Evolutionary conservation across 805 yeast species (phyloP).

Genomic region (Schwanniomyces polymorphus): DNA sequence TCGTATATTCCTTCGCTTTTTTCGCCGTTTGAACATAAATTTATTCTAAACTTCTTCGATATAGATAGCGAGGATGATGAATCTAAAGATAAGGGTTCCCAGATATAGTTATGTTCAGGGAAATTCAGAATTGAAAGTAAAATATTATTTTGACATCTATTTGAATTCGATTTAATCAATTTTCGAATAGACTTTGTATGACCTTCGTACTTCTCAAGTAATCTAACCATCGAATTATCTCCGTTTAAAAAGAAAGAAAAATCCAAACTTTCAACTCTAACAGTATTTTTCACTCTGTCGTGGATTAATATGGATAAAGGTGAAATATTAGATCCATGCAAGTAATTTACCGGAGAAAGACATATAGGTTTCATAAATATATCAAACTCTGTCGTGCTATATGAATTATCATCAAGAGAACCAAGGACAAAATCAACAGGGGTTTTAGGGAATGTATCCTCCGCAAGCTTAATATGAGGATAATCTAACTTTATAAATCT

Average conservation of each 20-base stretch:
- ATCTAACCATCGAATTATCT: conserved; percentile 5
- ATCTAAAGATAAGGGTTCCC: conserved; percentile 38
- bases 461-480: conserved; percentile 9
- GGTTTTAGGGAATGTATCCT: conserved; percentile 12
- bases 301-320: conserved; percentile 27
- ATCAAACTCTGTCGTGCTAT: conserved; percentile 12
- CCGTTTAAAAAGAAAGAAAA: conserved; percentile 8
- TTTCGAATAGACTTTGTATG: conserved; percentile 78
- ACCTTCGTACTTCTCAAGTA: conserved; percentile 68
- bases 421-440: not conserved
- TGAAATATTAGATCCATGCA: not conserved
- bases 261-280: conserved; percentile 23
- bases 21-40: conserved; percentile 14
- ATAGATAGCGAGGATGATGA: conserved; percentile 21
- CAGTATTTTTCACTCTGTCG: conserved; percentile 35
- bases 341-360: conserved; percentile 1
- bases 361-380: conserved; percentile 6
- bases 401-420: conserved; percentile 3
- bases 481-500: conserved; percentile 34
- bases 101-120: conserved; percentile 36
- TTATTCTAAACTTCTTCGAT: conserved; percentile 32
- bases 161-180: conserved; percentile 57
- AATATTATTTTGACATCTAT: conserved; percentile 21
- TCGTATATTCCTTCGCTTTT: conserved; percentile 23
- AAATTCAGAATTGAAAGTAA: conserved; percentile 39